Evolutionary conservation across 169 alveolate genomes (phyloP).

Genomic region (Plasmodium yoelii): DNA sequence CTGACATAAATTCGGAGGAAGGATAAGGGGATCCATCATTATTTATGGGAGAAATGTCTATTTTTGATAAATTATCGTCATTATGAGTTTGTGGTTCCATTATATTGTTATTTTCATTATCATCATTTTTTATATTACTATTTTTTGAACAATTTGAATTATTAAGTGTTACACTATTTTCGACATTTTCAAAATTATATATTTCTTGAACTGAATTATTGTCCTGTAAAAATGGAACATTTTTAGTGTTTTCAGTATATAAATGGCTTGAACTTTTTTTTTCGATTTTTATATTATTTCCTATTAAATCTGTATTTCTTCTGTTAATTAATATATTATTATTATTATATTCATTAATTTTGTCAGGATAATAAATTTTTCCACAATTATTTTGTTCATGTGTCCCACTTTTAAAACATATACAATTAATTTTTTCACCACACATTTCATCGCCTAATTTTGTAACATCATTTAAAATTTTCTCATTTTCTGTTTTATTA

Average conservation of each 20-base stretch:
- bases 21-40: conserved; percentile 2
- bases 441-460: conserved; percentile 36
- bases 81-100: not conserved
- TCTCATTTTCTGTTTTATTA: not conserved
- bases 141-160: too few relatives aligned
- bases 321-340: not conserved
- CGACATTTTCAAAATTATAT: not conserved
- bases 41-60: not conserved
- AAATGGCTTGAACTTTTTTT: conserved; percentile 31
- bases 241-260: conserved; percentile 34
- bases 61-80: not conserved
- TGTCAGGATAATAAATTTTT: not conserved
- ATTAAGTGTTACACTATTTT: not conserved
- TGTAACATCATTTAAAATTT: conserved; percentile 4
- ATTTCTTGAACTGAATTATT: not conserved
- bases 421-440: conserved; percentile 14
- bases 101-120: too few relatives aligned
- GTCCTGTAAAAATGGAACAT: not conserved
- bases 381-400: not conserved
- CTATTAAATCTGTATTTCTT: not conserved
- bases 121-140: too few relatives aligned
- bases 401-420: conserved; percentile 1
- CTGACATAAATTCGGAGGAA: conserved; percentile 50
- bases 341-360: not conserved
- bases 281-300: not conserved